These are phyloP conservation scores for Vitellaria paradoxa DNA, from an alignment of 179 eudicot genomes.

Conservation along the genomic window DNA sequence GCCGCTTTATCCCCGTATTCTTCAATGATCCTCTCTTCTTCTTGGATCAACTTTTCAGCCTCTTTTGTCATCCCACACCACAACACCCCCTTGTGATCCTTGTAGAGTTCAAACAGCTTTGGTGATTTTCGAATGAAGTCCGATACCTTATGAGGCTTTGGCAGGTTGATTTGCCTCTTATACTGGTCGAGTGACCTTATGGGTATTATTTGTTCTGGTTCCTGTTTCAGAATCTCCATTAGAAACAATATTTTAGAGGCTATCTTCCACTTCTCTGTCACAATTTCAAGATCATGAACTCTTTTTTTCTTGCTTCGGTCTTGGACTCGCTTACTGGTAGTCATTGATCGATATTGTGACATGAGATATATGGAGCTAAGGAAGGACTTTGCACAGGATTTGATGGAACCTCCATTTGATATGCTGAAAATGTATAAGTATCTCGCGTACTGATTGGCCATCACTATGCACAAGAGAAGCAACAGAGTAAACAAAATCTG, in stretches of 20 bases:
- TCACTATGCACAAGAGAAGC: background rate
- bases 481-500: background rate
- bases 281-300: conserved; percentile 71
- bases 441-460: background rate
- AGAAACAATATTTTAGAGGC: conserved; percentile 63
- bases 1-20: conserved; percentile 54
- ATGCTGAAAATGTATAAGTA: background rate
- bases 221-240: conserved; percentile 63
- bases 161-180: conserved; percentile 69
- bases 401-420: background rate
- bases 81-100: conserved; percentile 58
- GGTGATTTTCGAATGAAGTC: conserved; percentile 80
- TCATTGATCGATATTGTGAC: conserved; percentile 49
- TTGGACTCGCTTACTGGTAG: conserved; percentile 72
- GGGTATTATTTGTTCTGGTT: conserved; percentile 70
- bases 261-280: conserved; percentile 73
- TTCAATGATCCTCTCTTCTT: conserved; percentile 55
- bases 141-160: conserved; percentile 76
- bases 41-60: conserved; percentile 70
- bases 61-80: conserved; percentile 84
- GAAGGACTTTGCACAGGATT: background rate
- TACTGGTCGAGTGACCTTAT: conserved; percentile 53
- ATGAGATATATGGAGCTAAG: background rate
- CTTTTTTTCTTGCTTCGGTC: conserved; percentile 86
- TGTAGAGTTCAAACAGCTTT: conserved; percentile 68